Evolutionary conservation across 139 green algal species (phyloP), one percentile per base, ranked within the genome.

Genomic region (Auxenochlorella pyrenoidosa): DNA sequence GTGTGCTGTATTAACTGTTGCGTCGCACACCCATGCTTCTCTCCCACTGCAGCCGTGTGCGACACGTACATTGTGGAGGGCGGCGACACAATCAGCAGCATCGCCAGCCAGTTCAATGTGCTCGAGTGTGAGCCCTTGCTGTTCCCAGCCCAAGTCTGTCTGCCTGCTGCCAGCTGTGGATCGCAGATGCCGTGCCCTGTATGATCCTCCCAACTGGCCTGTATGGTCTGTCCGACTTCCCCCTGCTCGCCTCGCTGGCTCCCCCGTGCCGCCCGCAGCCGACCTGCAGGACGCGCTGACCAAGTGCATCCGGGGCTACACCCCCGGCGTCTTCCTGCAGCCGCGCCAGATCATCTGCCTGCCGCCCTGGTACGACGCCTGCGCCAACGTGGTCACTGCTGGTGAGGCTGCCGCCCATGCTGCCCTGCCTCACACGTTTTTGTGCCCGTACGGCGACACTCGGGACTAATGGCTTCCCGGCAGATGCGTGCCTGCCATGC

Each of bases 331-430:
- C 82, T 72, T 90, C 30, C 81, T 90, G 65, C 87, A 90, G 82
- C 72, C 83, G n/a, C 43, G 40, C 44, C 85, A 90, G 63, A 85
- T 59, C 34, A 75, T 90, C 34, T 88, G 85, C 54, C 82, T 90
- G 59, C 87, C 87, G 13, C 51, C 66, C 40, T 88, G 32, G 26
- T 85, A 77, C 40, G 34, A 70, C 15, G 80, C 80, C 28, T 85
- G 80, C 80, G 15, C 30, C 36, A 47, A 77, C 15, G 80, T 85
- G 22, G 21, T 30, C 28, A 44, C 41, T 1, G 58, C 79, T 26
- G 79, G 79, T 73, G 77, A 43, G 77, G 22, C 19, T 2, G 32
- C 47, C 1, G 19, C 26, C 21, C 38, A 58, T 4, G 19, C 47
- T 58, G 47, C 47, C 12, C 47, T 6, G 12, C 47, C n/a, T n/a